phyloP scores from a whole-genome alignment of 129 eudicot genomes.

The Oenanthe sinensis region DNA sequence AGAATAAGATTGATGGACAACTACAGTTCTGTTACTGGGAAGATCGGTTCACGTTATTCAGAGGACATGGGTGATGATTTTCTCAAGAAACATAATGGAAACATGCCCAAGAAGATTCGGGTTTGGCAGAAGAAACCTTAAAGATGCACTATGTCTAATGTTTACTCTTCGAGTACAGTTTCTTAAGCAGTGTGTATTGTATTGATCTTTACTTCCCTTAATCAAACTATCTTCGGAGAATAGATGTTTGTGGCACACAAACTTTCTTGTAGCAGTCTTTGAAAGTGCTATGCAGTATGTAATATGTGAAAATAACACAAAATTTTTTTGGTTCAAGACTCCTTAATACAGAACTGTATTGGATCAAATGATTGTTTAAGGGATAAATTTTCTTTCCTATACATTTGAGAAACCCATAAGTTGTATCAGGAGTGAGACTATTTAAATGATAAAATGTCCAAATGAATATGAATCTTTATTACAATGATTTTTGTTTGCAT shows the following conservation, averaged over 20 bases:
- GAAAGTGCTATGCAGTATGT: not conserved
- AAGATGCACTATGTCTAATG: not conserved
- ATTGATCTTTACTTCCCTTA: not conserved
- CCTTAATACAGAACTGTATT: not conserved
- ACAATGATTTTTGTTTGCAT: too few species aligned
- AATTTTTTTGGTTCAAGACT: not conserved
- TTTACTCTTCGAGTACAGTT: not conserved
- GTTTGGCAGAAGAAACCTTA: conserved; percentile 82
- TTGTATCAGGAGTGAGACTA: too few species aligned
- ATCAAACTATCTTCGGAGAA: not conserved
- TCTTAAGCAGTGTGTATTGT: not conserved
- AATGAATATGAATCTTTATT: too few species aligned
- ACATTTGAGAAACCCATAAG: too few species aligned
- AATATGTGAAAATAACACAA: not conserved
- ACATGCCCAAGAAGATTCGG: conserved; percentile 70
- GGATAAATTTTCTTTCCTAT: too few species aligned
- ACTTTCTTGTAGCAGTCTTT: not conserved
- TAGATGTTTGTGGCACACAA: not conserved
- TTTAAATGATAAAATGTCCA: too few species aligned
- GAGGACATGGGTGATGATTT: conserved; percentile 54
- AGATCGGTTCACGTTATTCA: conserved; percentile 34
- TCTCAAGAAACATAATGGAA: conserved; percentile 64
- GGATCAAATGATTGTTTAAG: too few species aligned
- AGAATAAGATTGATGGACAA: conserved; percentile 69
- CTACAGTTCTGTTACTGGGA: conserved; percentile 42